Evolutionary conservation across 2,329 filamentous ascomycete species (phyloP).

Genomic region (Xylaria polymorpha): DNA sequence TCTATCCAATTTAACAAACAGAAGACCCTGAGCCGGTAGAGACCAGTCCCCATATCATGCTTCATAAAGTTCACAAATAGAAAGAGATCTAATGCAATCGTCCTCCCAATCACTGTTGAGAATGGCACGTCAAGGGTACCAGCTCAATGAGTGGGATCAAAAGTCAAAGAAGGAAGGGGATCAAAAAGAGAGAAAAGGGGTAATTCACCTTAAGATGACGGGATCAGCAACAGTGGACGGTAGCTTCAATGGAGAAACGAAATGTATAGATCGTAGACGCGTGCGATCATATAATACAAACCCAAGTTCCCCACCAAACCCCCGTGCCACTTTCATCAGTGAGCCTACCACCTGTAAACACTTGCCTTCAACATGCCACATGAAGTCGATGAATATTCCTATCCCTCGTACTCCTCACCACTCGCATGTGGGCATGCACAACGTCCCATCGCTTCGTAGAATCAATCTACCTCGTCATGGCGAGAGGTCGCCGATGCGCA

Average conservation of each 20-base stretch:
- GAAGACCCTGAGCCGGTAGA: background rate
- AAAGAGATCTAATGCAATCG: background rate
- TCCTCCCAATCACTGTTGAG: background rate
- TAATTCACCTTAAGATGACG: constrained; percentile 19
- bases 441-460: constrained; percentile 6
- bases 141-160: background rate
- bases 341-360: background rate
- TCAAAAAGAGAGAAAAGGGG: background rate
- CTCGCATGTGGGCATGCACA: background rate
- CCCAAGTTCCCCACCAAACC: constrained; percentile 2
- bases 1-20: no score
- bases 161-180: background rate
- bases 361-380: constrained; percentile 6
- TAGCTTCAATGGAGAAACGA: constrained; percentile 22
- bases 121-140: background rate
- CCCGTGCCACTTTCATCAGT: constrained; percentile 6
- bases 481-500: constrained; percentile 12
- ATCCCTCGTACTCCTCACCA: background rate
- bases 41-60: background rate
- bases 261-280: constrained; percentile 26
- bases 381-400: background rate
- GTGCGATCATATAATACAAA: constrained; percentile 29
- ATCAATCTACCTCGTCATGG: constrained; percentile 12
- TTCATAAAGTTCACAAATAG: background rate
- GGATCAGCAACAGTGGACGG: constrained; percentile 17